phyloP scores from a whole-genome alignment of 1,284 basidiomycete species.

The Trichosporon sp. region DNA sequence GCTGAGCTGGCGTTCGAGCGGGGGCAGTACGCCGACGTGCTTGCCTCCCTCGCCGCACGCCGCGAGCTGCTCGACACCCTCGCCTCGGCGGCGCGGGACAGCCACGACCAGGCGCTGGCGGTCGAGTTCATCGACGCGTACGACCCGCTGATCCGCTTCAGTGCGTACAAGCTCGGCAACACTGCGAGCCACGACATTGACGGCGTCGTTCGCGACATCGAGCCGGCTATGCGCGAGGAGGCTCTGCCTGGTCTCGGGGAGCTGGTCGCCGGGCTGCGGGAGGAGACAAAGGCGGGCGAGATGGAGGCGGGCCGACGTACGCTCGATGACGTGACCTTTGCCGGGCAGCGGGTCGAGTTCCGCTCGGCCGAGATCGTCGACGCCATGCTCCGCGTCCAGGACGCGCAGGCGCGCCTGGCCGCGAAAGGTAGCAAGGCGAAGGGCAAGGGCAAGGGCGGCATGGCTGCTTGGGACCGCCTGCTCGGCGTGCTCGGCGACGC shows the following conservation, averaged over 20 bases:
- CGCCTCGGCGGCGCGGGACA: constrained; percentile 54
- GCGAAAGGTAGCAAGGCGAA: too few relatives aligned
- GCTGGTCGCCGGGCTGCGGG: constrained; percentile 31
- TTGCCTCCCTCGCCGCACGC: constrained; percentile 71
- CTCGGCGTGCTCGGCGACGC: constrained; percentile 78
- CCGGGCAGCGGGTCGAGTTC: constrained; percentile 74
- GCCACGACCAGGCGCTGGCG: constrained; percentile 83
- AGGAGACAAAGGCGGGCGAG: constrained; percentile 48
- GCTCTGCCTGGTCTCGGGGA: constrained; percentile 31
- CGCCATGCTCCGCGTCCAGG: constrained; percentile 74
- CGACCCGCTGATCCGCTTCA: constrained; percentile 85
- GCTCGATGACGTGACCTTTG: constrained; percentile 66
- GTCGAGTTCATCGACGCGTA: constrained; percentile 78
- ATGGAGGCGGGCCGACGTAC: constrained; percentile 54
- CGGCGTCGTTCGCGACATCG: constrained; percentile 67
- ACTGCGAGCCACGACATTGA: constrained; percentile 74
- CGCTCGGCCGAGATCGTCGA: constrained; percentile 88
- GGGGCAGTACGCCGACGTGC: constrained; percentile 70
- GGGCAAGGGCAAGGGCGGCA: constrained; percentile 36
- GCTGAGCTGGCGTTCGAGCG: constrained; percentile 50
- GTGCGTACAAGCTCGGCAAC: constrained; percentile 72
- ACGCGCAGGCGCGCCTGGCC: constrained; percentile 57
- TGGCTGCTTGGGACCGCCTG: constrained; percentile 69
- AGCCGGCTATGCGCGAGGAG: constrained; percentile 58
- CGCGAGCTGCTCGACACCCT: constrained; percentile 64